These are phyloP conservation scores for Zostera marina DNA, from an alignment of 116 monocot genomes.

Conservation along the genomic window DNA sequence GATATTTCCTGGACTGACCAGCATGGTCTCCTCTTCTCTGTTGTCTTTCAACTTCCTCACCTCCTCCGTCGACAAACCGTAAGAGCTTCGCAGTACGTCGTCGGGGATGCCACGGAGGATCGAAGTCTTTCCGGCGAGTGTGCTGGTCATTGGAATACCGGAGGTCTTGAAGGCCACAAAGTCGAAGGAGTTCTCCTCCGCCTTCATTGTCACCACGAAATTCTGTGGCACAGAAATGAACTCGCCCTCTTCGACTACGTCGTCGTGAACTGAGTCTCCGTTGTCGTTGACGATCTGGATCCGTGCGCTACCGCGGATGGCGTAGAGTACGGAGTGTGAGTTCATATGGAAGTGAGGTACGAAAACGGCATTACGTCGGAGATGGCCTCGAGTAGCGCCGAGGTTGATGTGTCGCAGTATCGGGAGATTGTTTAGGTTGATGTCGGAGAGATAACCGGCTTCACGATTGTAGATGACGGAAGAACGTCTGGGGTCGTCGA, in stretches of 20 bases:
- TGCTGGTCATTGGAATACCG: conserved; percentile 22
- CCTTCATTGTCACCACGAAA: conserved; percentile 20
- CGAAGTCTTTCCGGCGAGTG: conserved; percentile 25
- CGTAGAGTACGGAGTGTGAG: conserved; percentile 33
- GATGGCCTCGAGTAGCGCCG: conserved; percentile 28
- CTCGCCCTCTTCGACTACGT: conserved; percentile 20
- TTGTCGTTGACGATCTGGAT: conserved; percentile 22
- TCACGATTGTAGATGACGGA: conserved; percentile 28
- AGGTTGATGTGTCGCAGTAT: conserved; percentile 21
- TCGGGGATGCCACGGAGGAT: conserved; percentile 23
- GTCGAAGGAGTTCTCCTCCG: conserved; percentile 21
- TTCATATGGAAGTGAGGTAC: conserved; percentile 51
- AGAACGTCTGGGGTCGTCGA: conserved; percentile 18
- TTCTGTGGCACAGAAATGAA: conserved; percentile 41
- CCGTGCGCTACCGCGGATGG: conserved; percentile 17
- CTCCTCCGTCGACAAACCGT: not conserved
- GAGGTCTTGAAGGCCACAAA: conserved; percentile 36
- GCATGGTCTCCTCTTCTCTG: conserved; percentile 1
- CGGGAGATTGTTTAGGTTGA: conserved; percentile 42
- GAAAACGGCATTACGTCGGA: conserved; percentile 23
- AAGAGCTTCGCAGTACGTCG: conserved; percentile 15
- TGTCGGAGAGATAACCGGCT: conserved; percentile 22
- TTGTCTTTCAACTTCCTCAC: not conserved
- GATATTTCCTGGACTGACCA: no score
- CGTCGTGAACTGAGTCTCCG: conserved; percentile 17